Evolutionary conservation across 768 basidiomycete genomes (phyloP).

Genomic region (Boletus vinaceobasis): DNA sequence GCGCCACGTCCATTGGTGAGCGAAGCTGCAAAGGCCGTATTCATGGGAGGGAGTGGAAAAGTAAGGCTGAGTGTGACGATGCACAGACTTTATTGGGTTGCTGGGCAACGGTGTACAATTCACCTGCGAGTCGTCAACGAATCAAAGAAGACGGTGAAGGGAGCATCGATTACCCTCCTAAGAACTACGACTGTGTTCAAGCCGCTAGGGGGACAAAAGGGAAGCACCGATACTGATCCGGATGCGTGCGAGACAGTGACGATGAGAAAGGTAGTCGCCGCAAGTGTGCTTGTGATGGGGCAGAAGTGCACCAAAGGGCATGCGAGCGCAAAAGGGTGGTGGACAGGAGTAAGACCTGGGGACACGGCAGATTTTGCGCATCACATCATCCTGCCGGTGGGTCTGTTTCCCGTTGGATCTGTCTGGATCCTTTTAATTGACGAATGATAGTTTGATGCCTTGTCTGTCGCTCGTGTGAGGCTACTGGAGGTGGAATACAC

Average conservation of each 20-base stretch:
- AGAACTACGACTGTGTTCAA: conserved; percentile 67
- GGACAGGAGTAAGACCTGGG: conserved; percentile 72
- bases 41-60: conserved; percentile 62
- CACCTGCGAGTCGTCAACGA: conserved; percentile 64
- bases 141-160: conserved; percentile 65
- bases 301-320: conserved; percentile 60
- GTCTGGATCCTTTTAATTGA: conserved; percentile 1
- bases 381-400: conserved; percentile 70
- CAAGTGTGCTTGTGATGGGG: conserved; percentile 62
- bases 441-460: conserved; percentile 54
- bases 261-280: conserved; percentile 59
- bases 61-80: conserved; percentile 64
- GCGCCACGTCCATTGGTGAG: conserved; percentile 58
- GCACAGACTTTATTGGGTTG: conserved; percentile 73
- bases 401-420: conserved; percentile 25
- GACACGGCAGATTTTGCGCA: conserved; percentile 63
- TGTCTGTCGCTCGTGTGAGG: conserved; percentile 64
- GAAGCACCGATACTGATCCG: conserved; percentile 38
- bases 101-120: conserved; percentile 75
- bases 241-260: conserved; percentile 65
- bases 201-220: conserved; percentile 35
- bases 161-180: conserved; percentile 57
- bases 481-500: conserved; percentile 77
- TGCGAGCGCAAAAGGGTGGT: conserved; percentile 86
- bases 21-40: conserved; percentile 49